Conservation (phyloP, 768 basidiomycete species). For the Phanerodontia chrysosporium region DNA sequence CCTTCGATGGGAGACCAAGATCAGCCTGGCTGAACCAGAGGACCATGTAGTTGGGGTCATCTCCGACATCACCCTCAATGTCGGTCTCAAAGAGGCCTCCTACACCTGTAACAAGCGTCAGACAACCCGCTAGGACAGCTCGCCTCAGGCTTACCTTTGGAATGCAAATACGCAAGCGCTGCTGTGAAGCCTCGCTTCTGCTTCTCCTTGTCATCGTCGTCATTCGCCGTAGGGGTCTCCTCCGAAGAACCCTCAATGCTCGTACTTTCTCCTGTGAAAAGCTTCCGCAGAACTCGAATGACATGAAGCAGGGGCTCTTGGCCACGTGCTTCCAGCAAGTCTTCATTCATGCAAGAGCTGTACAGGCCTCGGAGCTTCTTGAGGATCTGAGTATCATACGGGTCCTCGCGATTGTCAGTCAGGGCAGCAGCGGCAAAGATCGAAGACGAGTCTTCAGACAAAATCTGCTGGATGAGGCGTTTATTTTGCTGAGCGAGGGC, state of each 20-base stretch:
- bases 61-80: conserved; percentile 85
- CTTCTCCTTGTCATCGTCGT: conserved; percentile 21
- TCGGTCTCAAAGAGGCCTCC: conserved; percentile 73
- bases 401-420: conserved; percentile 10
- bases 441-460: conserved; percentile 45
- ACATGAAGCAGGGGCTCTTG: conserved; percentile 65
- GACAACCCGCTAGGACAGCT: not conserved
- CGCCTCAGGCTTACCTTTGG: conserved; percentile 52
- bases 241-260: conserved; percentile 24
- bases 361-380: conserved; percentile 72
- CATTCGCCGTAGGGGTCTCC: not conserved
- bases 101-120: conserved; percentile 46
- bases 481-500: conserved; percentile 71
- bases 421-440: conserved; percentile 22
- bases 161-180: conserved; percentile 82
- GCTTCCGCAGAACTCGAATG: conserved; percentile 51
- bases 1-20: conserved; percentile 86
- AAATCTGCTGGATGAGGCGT: conserved; percentile 67
- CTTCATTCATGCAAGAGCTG: conserved; percentile 77
- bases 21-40: conserved; percentile 82
- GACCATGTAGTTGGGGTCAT: conserved; percentile 81
- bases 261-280: conserved; percentile 53
- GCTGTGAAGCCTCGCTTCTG: conserved; percentile 65
- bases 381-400: conserved; percentile 52
- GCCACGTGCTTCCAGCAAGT: conserved; percentile 70